These are phyloP conservation scores for Chrysanthemum lavandulifolium DNA, from an alignment of 129 eudicot genomes.

Conservation along the genomic window DNA sequence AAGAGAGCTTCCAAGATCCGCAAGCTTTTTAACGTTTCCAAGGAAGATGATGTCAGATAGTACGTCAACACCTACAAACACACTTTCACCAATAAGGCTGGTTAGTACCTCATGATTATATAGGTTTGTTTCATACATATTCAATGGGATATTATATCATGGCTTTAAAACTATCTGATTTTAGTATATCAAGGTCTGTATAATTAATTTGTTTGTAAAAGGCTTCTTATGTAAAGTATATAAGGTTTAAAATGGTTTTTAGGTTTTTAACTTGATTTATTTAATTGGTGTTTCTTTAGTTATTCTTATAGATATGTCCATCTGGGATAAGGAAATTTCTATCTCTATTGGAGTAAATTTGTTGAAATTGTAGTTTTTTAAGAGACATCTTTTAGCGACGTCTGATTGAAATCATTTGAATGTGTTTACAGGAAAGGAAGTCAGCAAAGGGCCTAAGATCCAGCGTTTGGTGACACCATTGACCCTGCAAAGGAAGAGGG, in stretches of 20 bases:
- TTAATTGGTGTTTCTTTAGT: neutral
- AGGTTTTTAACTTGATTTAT: neutral
- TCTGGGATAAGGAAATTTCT: too few species aligned
- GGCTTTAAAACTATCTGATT: too few species aligned
- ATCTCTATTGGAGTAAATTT: neutral
- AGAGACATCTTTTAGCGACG: neutral
- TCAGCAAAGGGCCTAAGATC: slow-evolving; percentile 81
- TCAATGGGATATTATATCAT: too few species aligned
- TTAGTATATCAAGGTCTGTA: too few species aligned
- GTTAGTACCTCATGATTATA: too few species aligned
- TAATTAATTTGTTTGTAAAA: too few species aligned
- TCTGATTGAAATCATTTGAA: neutral
- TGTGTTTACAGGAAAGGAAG: slow-evolving; percentile 53
- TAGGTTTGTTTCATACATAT: neutral
- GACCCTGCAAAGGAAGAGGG: too few species aligned
- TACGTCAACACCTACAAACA: slow-evolving; percentile 85
- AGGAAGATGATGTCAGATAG: slow-evolving; percentile 87
- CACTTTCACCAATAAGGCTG: slow-evolving; percentile 60
- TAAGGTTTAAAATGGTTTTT: neutral
- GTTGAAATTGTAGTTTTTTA: neutral
- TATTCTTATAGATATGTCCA: neutral
- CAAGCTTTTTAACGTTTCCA: slow-evolving; percentile 73
- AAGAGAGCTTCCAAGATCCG: slow-evolving; percentile 89
- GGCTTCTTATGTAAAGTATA: too few species aligned
- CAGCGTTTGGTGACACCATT: slow-evolving; percentile 86